Base-by-base conservation (phyloP, 1,139 yeast species). In the Lodderomyces oxycetoniae region DNA sequence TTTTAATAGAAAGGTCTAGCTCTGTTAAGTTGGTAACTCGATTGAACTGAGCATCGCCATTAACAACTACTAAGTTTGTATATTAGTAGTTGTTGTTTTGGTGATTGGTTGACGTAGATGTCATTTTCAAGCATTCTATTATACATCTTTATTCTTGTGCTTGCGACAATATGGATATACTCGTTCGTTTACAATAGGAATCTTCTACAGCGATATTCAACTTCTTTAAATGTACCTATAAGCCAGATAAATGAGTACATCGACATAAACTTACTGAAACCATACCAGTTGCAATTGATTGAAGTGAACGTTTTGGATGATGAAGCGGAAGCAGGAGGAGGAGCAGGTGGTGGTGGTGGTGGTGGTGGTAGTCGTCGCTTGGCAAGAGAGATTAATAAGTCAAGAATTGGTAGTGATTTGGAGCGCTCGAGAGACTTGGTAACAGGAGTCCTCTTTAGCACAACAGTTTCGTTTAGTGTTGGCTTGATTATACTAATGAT, bases 401-500 rank as follows among this genome's bases (percentile, higher is more conserved):
- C 23, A 20, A 8, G 23, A 20, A n/a, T n/a, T n/a, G 23, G 23
- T 20, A 20, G 9, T 8, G 22, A 7, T 20, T 11, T 20, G 10
- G 23, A 20, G 23, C 6, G 12, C 10, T 16, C 9, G 17, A 36
- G 37, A 26, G 38, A 49, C 19, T 30, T 13, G 13, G 35, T 50
- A 4, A 48, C 63, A 4, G 61, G 64, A 2, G 31, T 39, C 3
- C 39, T 61, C 7, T 67, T 67, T 41, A 52, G 64, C 31, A 28
- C 45, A 3, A 53, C 62, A 8, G 41, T 61, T 3, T 46, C 69
- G 11, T 46, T 63, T 10, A 61, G 69, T 32, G 44, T 59, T 5
- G 57, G 57, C 39, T 46, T 67, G 26, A 58, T 63, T 7, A 42
- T 61, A 3, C 47, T 67, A 14, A 61, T 68, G 50, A 52, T 67